Conservation (phyloP, 345 rosid genomes). For the Cardamine chenopodiifolia region DNA sequence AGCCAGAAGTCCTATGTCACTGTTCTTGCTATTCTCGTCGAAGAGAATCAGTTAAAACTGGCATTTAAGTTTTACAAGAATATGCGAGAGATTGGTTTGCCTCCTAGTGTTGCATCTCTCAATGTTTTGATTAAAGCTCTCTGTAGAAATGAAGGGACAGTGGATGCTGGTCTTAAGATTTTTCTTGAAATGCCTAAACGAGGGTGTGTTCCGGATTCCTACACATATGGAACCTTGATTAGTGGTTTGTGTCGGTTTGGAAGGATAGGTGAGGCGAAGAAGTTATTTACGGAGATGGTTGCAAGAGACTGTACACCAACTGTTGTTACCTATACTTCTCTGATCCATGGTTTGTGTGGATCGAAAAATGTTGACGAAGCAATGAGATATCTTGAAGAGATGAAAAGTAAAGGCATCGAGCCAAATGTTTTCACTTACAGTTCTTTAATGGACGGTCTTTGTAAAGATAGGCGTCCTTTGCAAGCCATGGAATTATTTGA, state of each 20-base stretch:
- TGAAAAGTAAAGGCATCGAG: conserved; percentile 64
- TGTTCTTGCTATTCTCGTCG: conserved; percentile 69
- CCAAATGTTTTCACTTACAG: conserved; percentile 91
- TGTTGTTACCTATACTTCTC: conserved; percentile 77
- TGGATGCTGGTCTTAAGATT: conserved; percentile 72
- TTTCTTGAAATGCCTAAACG: conserved; percentile 79
- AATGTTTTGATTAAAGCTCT: conserved; percentile 89
- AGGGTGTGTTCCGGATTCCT: conserved; percentile 73
- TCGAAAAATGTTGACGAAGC: conserved; percentile 63
- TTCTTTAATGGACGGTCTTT: conserved; percentile 82
- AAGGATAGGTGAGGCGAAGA: conserved; percentile 65
- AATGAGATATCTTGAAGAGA: conserved; percentile 64
- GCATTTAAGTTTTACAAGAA: conserved; percentile 69
- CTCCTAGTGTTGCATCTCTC: conserved; percentile 65
- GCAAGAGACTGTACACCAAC: conserved; percentile 67
- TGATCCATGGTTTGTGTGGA: conserved; percentile 77
- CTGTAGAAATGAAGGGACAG: conserved; percentile 63
- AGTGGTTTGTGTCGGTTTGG: conserved; percentile 78
- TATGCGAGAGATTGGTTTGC: conserved; percentile 69
- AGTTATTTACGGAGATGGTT: conserved; percentile 78
- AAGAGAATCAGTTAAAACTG: conserved; percentile 68
- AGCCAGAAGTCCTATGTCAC: conserved; percentile 61
- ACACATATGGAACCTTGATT: conserved; percentile 88
- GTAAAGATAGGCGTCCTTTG: conserved; percentile 62
- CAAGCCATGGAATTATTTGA: conserved; percentile 69